Evolutionary conservation across 1,139 yeast species (phyloP).

Genomic region (Sugiyamaella pinicola): DNA sequence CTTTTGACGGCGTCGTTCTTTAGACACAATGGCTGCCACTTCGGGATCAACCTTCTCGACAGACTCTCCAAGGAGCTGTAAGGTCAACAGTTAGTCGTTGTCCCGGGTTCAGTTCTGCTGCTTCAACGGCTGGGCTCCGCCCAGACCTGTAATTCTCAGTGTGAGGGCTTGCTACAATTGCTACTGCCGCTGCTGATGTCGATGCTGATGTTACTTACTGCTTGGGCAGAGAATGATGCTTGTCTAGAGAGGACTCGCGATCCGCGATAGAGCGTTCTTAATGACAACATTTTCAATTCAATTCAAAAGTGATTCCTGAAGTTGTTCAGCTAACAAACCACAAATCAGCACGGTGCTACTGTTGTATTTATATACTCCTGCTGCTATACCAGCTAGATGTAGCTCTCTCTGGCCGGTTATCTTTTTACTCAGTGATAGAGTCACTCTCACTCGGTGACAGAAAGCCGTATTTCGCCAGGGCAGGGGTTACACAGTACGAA

Average conservation of each 20-base stretch:
- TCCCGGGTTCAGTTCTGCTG: neutral
- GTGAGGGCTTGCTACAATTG: no score
- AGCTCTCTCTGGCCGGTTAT: no score
- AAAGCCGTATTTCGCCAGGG: conserved; percentile 1
- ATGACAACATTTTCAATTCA: conserved; percentile 9
- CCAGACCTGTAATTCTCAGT: no score
- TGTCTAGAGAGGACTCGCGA: conserved; percentile 10
- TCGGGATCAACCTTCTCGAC: conserved; percentile 43
- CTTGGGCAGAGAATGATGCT: conserved; percentile 13
- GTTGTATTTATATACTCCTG: no score
- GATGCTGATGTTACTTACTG: conserved; percentile 7
- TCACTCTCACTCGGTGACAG: conserved; percentile 1
- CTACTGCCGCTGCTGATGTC: no score
- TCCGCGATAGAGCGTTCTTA: conserved; percentile 10
- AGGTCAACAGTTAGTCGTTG: neutral
- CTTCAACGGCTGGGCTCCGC: no score
- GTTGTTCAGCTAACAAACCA: no score
- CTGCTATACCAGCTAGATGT: no score
- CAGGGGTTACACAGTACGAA: no score
- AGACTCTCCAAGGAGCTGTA: conserved; percentile 33
- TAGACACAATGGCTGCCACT: conserved; percentile 64
- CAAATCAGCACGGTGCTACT: no score
- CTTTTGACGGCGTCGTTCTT: conserved; percentile 90
- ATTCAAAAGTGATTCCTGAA: neutral
- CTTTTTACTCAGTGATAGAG: conserved; percentile 1